Evolutionary conservation across 495 filamentous ascomycete genomes (phyloP).

Genomic region (Penicillium canariense): DNA sequence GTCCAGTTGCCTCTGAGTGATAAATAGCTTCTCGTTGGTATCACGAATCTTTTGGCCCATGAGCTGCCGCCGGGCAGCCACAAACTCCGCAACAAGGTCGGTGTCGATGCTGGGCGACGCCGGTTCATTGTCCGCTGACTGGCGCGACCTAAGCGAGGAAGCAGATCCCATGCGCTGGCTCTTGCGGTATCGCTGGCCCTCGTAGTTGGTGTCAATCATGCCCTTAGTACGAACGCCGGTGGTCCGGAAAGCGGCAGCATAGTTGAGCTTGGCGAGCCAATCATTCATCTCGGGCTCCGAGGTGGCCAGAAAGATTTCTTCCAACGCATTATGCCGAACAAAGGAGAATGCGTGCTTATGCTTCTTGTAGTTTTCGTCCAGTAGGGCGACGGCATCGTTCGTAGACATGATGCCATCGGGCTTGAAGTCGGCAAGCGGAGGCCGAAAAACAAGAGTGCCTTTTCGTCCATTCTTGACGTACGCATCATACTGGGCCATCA

Average conservation of each 20-base stretch:
- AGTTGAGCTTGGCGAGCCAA: slow-evolving; percentile 95
- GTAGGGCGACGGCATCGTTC: slow-evolving; percentile 82
- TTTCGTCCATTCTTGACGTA: slow-evolving; percentile 59
- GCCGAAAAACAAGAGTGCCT: slow-evolving; percentile 77
- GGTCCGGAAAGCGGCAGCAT: slow-evolving; percentile 88
- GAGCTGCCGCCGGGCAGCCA: slow-evolving; percentile 73
- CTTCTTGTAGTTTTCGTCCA: slow-evolving; percentile 86
- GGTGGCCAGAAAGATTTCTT: slow-evolving; percentile 89
- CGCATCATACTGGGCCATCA: slow-evolving; percentile 81
- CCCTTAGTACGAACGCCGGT: slow-evolving; percentile 90
- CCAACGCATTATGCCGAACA: slow-evolving; percentile 80
- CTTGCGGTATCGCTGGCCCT: slow-evolving; percentile 76
- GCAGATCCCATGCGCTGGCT: slow-evolving; percentile 60
- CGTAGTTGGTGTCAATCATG: slow-evolving; percentile 79
- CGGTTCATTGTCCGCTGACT: slow-evolving; percentile 32
- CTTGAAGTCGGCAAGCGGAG: slow-evolving; percentile 87
- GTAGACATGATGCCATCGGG: slow-evolving; percentile 90
- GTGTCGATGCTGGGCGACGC: slow-evolving; percentile 64
- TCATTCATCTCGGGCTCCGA: slow-evolving; percentile 91
- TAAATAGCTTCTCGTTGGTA: slow-evolving; percentile 73
- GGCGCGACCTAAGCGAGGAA: slow-evolving; percentile 35
- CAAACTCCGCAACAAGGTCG: slow-evolving; percentile 79
- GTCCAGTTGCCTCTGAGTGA: slow-evolving; percentile 74
- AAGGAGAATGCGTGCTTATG: slow-evolving; percentile 96
- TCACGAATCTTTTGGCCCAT: slow-evolving; percentile 82